Conservation (phyloP, 2,329 filamentous ascomycete genomes). For the Verticillium nonalfalfae region DNA sequence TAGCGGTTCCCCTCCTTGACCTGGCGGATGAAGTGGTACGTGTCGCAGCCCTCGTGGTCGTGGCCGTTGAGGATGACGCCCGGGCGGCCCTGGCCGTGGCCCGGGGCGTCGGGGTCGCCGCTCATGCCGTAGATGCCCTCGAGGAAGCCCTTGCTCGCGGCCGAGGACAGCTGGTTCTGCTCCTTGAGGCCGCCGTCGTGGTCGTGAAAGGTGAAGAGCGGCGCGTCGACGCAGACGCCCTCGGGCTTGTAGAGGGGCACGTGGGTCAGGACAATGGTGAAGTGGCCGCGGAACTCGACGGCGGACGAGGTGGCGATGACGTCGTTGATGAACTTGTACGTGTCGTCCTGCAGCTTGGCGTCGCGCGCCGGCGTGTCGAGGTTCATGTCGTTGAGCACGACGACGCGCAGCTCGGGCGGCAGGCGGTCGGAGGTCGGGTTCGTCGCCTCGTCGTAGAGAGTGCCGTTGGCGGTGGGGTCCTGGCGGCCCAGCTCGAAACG, state of each 20-base stretch:
- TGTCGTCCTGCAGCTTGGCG: constrained; percentile 62
- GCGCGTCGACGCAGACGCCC: constrained; percentile 78
- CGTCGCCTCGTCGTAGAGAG: constrained; percentile 30
- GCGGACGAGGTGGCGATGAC: constrained; percentile 57
- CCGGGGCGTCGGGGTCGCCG: constrained; percentile 51
- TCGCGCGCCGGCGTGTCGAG: constrained; percentile 76
- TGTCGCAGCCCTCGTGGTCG: constrained; percentile 92
- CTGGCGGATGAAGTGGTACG: constrained; percentile 74
- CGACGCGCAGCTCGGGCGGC: constrained; percentile 66
- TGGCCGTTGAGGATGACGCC: constrained; percentile 88
- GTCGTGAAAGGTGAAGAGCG: constrained; percentile 74
- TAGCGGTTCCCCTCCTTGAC: constrained; percentile 30
- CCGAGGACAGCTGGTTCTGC: constrained; percentile 80
- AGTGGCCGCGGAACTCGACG: constrained; percentile 56
- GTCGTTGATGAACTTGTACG: constrained; percentile 70
- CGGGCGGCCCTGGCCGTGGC: constrained; percentile 57
- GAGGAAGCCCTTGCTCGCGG: constrained; percentile 68
- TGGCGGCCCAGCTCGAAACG: constrained; percentile 56
- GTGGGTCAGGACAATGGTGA: constrained; percentile 85
- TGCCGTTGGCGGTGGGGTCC: constrained; percentile 29
- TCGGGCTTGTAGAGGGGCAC: constrained; percentile 80
- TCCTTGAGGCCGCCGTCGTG: constrained; percentile 69
- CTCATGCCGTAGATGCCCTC: constrained; percentile 79
- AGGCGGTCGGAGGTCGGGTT: constrained; percentile 42
- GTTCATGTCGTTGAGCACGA: constrained; percentile 90